Percentiles rank a stretch among this genome's conserved stretches.
phyloP scores from a whole-genome alignment of 2,329 filamentous ascomycete genomes.

The Botrytis aclada region DNA sequence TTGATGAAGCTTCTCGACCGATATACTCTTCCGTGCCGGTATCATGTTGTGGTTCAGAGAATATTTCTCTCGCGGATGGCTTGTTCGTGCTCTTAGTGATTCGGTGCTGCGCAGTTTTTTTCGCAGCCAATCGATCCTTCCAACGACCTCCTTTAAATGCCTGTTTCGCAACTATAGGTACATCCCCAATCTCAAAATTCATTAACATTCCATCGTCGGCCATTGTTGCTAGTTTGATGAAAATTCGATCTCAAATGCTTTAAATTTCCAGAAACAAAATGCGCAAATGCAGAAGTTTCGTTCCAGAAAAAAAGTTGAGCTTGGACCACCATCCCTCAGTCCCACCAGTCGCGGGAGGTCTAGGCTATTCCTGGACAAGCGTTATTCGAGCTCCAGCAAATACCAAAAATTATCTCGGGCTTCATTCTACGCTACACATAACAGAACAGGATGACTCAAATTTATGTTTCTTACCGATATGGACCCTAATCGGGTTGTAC shows the following conservation, averaged over 20 bases:
- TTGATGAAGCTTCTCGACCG: conserved; percentile 29
- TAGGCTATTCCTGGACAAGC: conserved; percentile 22
- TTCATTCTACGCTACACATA: conserved; percentile 36
- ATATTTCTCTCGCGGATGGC: conserved; percentile 31
- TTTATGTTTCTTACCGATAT: conserved; percentile 25
- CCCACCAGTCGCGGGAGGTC: conserved; percentile 24
- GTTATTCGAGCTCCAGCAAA: background rate
- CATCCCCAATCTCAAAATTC: conserved; percentile 79
- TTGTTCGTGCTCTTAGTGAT: conserved; percentile 38
- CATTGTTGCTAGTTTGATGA: conserved; percentile 51
- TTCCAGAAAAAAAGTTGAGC: conserved; percentile 17
- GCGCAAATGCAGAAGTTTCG: conserved; percentile 25
- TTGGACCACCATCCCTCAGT: background rate
- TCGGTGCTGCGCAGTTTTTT: conserved; percentile 60
- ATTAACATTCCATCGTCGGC: conserved; percentile 92
- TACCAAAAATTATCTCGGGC: conserved; percentile 26
- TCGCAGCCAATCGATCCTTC: conserved; percentile 81
- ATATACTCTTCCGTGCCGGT: conserved; percentile 36
- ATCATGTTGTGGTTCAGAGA: conserved; percentile 32
- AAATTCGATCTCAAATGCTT: conserved; percentile 8
- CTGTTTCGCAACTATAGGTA: conserved; percentile 57
- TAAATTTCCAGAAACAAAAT: conserved; percentile 13
- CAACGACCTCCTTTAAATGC: conserved; percentile 87
- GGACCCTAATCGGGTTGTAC: conserved; percentile 29
- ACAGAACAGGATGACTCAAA: conserved; percentile 33